Evolutionary conservation across 1,284 basidiomycete genomes (phyloP).

Genomic region (Sanghuangporus sanghuang): DNA sequence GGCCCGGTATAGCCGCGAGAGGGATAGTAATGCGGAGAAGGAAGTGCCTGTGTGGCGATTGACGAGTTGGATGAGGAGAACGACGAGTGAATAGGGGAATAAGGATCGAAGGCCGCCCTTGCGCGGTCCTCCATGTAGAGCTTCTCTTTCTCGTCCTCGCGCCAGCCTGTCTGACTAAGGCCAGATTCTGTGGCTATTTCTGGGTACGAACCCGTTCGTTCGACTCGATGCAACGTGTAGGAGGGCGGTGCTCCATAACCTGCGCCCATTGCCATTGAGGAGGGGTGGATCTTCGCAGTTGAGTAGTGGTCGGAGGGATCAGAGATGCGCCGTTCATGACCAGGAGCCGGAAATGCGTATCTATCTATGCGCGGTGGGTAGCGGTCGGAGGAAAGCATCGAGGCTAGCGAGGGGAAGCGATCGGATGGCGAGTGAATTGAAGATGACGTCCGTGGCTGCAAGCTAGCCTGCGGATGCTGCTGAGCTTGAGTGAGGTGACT

Average conservation of each 20-base stretch:
- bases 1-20: conserved; percentile 2
- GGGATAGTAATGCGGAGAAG: conserved; percentile 2
- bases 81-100: conserved; percentile 13
- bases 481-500: conserved; percentile 1
- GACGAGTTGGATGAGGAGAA: conserved; percentile 15
- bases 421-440: conserved; percentile 16
- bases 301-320: conserved; percentile 9
- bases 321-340: conserved; percentile 1
- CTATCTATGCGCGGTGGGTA: conserved; percentile 2
- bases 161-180: conserved; percentile 4
- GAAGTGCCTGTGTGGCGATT: conserved; percentile 4
- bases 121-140: background rate
- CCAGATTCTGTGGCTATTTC: conserved; percentile 4
- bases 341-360: background rate
- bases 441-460: conserved; percentile 7
- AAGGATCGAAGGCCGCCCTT: conserved; percentile 7
- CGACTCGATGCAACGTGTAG: conserved; percentile 8
- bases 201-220: conserved; percentile 1
- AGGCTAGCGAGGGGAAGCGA: conserved; percentile 12
- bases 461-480: conserved; percentile 1
- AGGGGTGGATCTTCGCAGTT: background rate
- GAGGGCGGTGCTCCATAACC: conserved; percentile 3
- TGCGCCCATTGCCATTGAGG: background rate
- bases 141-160: conserved; percentile 1
- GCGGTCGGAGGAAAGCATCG: conserved; percentile 13